Evolutionary conservation across 139 green algal genomes (phyloP), one percentile per base, ranked within the genome.

Genomic region (Asterochloris sp.): DNA sequence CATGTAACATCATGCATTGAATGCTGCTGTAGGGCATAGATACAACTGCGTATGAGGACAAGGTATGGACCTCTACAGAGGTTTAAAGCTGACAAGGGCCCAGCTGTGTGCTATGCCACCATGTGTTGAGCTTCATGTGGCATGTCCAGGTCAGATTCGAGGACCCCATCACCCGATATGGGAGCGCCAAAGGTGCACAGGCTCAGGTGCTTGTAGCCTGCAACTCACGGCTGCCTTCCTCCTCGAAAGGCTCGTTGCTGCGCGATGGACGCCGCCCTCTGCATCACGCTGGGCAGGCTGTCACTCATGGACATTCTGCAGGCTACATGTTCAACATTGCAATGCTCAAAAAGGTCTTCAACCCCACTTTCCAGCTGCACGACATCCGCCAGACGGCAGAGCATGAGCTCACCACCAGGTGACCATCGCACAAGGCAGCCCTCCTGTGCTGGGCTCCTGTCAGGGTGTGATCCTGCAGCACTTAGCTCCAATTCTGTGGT

Each of bases 321-420:
- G 90, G 93, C 10, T 97, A 97, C 82, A 82, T 95, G 69, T 93
- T 95, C 88, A 97, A 97, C 86, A 96, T 97, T 73, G 60, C 63
- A 1, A 90, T 96, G 81, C 86, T 97, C 82, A 88, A 85, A 13
- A 78, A 69, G 11, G 82, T 97, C 0, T 97, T 97, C 80, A 29
- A 80, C 26, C 93, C 93, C 54, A 87, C 76, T 24, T 96, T 95
- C 78, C 83, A 78, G 17, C 87, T 97, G 80, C 91, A 93, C 62
- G 85, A 91, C 78, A 87, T 96, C 12, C 78, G 82, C 19, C 88
- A 90, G 79, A 92, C 88, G 19, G 90, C 85, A 17, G 78, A 87
- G 6, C 83, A 83, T 38, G 93, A 96, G 80, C 68, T 96, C 28
- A 96, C 89, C 27, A 92, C 89, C 11, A 78, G 92, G 66, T 71